Conservation (phyloP, 2,329 filamentous ascomycete species). For the Cryphonectria carpinicola region DNA sequence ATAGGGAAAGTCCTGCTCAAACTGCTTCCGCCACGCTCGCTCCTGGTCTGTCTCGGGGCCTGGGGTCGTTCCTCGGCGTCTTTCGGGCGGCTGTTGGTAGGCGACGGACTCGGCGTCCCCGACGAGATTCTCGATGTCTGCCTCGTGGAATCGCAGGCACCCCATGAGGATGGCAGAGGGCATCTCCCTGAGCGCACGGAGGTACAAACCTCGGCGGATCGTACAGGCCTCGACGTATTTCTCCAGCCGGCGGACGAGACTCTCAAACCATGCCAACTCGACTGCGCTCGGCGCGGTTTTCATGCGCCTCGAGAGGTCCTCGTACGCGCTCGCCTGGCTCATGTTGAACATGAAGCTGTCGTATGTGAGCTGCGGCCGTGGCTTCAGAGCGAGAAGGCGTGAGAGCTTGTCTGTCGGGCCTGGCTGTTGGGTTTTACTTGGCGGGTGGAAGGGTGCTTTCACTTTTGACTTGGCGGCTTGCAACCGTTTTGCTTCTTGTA, state of each 20-base stretch:
- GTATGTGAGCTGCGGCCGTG: constrained; percentile 3
- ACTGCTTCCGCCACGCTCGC: background rate
- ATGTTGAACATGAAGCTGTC: constrained; percentile 11
- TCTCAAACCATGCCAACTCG: background rate
- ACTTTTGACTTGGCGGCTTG: background rate
- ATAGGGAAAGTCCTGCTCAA: background rate
- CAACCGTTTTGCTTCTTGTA: background rate
- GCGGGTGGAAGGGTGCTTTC: background rate
- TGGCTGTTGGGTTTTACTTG: background rate
- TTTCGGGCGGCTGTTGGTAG: background rate
- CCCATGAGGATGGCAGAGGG: background rate
- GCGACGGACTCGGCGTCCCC: background rate
- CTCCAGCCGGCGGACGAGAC: background rate
- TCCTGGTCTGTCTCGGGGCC: background rate
- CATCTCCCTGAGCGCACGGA: background rate
- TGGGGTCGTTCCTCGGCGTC: background rate
- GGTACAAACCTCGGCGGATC: background rate
- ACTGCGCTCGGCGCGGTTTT: background rate
- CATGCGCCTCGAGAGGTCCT: background rate
- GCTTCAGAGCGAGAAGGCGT: background rate
- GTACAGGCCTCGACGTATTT: constrained; percentile 1
- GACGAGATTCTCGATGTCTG: background rate
- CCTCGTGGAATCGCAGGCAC: background rate
- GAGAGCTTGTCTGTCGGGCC: background rate
- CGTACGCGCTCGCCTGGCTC: background rate